Evolutionary conservation across 345 rosid species (phyloP).

Genomic region (Populus nigra): DNA sequence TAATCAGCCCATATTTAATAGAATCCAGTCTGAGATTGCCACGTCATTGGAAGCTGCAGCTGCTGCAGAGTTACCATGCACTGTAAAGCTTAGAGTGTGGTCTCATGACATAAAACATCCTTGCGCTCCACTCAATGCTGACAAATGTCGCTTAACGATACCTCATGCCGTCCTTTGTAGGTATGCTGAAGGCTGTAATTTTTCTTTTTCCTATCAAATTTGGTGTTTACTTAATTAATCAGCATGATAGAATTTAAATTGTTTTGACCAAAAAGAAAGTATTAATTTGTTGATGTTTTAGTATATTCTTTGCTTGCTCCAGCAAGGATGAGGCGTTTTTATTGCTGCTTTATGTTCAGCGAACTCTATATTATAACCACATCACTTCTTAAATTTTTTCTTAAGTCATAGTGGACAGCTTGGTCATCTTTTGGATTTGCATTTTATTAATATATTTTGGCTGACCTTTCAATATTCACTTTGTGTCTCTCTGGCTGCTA

Average conservation of each 20-base stretch:
- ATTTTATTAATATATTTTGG: slow-evolving; percentile 2
- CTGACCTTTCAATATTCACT: slow-evolving; percentile 7
- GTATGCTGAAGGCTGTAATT: slow-evolving; percentile 33
- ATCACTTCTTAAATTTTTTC: background rate
- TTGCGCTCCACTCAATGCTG: slow-evolving; percentile 55
- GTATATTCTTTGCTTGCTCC: background rate
- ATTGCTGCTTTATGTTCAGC: background rate
- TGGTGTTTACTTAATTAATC: background rate
- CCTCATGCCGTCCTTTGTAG: slow-evolving; percentile 98
- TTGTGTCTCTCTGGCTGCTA: slow-evolving; percentile 4
- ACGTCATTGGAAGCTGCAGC: slow-evolving; percentile 48
- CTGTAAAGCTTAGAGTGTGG: slow-evolving; percentile 92
- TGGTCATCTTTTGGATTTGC: background rate
- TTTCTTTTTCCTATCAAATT: background rate
- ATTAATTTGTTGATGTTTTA: background rate
- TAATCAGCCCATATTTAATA: slow-evolving; percentile 54
- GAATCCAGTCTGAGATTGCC: slow-evolving; percentile 73
- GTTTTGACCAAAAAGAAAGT: background rate
- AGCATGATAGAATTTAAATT: background rate
- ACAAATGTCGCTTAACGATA: slow-evolving; percentile 65
- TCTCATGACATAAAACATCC: slow-evolving; percentile 73
- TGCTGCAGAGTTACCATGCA: slow-evolving; percentile 94
- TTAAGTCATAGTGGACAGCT: background rate
- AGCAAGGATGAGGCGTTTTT: background rate
- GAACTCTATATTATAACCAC: background rate